Evolutionary conservation across 257 asterid species (phyloP), one percentile per base, ranked within the genome.

Genomic region (Galeopsis tetrahit): DNA sequence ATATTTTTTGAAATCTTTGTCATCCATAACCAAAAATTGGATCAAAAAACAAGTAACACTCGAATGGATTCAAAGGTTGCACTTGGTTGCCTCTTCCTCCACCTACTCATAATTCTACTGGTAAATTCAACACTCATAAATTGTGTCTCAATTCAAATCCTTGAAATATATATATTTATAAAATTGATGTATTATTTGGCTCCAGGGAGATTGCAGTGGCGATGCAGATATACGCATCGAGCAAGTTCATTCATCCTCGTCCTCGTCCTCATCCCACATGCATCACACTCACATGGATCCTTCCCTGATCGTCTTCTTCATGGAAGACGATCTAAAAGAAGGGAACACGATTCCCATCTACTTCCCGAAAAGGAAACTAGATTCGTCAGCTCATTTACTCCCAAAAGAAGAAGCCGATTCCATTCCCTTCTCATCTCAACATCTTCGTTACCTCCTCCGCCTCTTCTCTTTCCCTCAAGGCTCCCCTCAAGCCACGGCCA

Each of bases 401-500:
- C 55, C 92, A 2, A 84, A 69, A 80, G 78, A 79, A 49, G 88
- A 83, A 78, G 92, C 96, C 36, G 86, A 86, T 70, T 49, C 78
- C 1, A 87, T 90, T 52, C 96, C 96, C 13, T 92, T 92, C 77
- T 75, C 92, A 5, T 77, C 72, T 46, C 33, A 80, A 55, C 65
- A 84, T 6, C 87, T 92, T 51, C 70, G 80, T 2, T 5, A 63
- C 69, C 79, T 90, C 33, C 96, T 92, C 68, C 74, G 75, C 2
- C 61, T 17, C 42, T 88, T 82, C 82, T 78, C 84, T 0, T 82
- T 92, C 75, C 48, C 89, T 35, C 74, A 13, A 28, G 88, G 78
- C 3, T 86, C 97, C 14, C 87, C 96, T 7, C 97, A 90, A 69
- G 96, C 90, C 33, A 53, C 10, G 38, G 91, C 92, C 43, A 88